Evolutionary conservation across 2,329 filamentous ascomycete species (phyloP), one percentile per base, ranked within the genome.

Genomic region (Tolypocladium inflatum): DNA sequence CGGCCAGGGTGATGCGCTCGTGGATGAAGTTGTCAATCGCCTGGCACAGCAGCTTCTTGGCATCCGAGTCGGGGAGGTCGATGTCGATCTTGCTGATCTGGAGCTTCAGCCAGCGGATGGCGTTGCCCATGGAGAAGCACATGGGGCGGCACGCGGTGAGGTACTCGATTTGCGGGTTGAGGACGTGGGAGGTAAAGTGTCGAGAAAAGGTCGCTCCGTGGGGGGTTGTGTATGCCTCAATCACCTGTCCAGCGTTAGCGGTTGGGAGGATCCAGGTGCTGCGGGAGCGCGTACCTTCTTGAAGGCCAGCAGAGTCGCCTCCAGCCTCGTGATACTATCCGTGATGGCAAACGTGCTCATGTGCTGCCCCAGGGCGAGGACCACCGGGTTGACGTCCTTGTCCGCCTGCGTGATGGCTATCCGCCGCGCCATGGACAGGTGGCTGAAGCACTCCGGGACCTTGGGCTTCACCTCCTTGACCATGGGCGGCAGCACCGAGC

Each of bases 41-140:
- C 54, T 88, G 83, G 68, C 87, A 85, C 15, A 99, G 82, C 33
- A 85, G 78, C 58, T 86, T 81, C 75, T 96, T 97, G 33, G 92
- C 92, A 54, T 90, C 85, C 23, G 84, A 76, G 70, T 99, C 93
- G 37, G 90, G 85, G 2, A 88, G 83, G 65, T 92, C 89, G 45
- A 93, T 91, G 66, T 97, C 91, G 59, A 97, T 87, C 65, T 91
- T 91, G 66, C 90, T 89, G 69, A 99, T 93, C 67, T 91, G 85
- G 54, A 96, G 84, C 78, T 99, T 99, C 55, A 99, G 81, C 80
- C 91, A 93, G 57, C 94, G 85, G 69, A 99, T 96, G 41, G 91
- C 91, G 71, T 97, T 99, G 60, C 94, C 94, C 87, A 97, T 96
- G 61, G 90, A 91, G 73, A 96, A 94, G 64, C 90, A 95, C 75